These are phyloP conservation scores for Kluyveromyces aestuarii DNA, from an alignment of 805 yeast species.

Conservation along the genomic window DNA sequence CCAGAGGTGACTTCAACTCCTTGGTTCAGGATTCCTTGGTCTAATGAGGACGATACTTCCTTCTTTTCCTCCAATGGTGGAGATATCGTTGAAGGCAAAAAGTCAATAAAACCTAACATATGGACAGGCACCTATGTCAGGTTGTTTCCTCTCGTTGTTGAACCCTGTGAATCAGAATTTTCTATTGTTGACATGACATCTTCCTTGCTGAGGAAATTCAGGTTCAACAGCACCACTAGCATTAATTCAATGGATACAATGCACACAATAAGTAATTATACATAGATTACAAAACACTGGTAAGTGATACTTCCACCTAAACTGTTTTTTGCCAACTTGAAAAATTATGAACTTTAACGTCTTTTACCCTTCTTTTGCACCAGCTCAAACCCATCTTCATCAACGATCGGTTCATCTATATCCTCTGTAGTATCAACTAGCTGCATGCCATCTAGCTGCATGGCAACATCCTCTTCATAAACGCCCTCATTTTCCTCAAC, in stretches of 20 bases:
- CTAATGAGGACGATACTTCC: conserved; percentile 1
- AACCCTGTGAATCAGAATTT: conserved; percentile 28
- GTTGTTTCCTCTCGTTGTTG: conserved; percentile 40
- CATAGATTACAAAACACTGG: neutral
- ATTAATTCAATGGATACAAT: conserved; percentile 5
- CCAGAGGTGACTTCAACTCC: neutral
- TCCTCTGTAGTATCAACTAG: conserved; percentile 1
- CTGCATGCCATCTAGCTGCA: conserved; percentile 19
- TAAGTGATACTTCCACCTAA: neutral
- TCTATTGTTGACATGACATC: conserved; percentile 36
- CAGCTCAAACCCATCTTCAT: conserved; percentile 90
- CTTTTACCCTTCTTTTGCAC: conserved; percentile 68
- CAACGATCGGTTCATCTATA: conserved; percentile 50
- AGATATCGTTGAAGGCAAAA: conserved; percentile 4
- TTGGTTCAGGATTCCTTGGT: conserved; percentile 3
- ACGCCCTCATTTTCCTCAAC: conserved; percentile 37
- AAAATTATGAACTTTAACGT: conserved; percentile 12
- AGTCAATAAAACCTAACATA: conserved; percentile 33
- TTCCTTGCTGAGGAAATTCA: conserved; percentile 29
- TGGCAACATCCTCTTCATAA: conserved; percentile 31
- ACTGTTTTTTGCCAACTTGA: neutral
- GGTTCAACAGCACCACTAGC: conserved; percentile 25
- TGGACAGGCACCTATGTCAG: conserved; percentile 45
- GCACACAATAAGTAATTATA: conserved; percentile 2
- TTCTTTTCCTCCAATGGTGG: neutral